These are phyloP conservation scores for Biancaea sappan DNA, from an alignment of 306 rosid species.

Conservation along the genomic window DNA sequence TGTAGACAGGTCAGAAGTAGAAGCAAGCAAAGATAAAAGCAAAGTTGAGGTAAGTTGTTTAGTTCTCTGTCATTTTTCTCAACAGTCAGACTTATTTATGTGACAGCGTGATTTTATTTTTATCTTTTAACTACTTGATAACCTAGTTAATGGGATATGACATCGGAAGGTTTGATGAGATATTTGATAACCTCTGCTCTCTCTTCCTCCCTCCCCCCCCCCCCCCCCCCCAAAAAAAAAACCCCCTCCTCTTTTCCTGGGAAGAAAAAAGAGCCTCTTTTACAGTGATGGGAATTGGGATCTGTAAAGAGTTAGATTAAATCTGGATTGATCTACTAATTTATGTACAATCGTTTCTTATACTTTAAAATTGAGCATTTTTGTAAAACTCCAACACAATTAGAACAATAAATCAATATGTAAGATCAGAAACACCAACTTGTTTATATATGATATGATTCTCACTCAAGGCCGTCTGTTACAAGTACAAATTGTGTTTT, in stretches of 20 bases:
- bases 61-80: background rate
- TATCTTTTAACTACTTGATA: background rate
- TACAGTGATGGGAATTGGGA: background rate
- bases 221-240: no score
- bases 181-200: no score
- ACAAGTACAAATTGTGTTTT: background rate
- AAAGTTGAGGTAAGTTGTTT: slow-evolving; percentile 54
- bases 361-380: slow-evolving; percentile 5
- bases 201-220: no score
- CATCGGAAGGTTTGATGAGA: background rate
- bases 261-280: no score
- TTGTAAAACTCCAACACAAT: slow-evolving; percentile 5
- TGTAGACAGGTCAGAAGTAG: slow-evolving; percentile 52
- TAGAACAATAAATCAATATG: slow-evolving; percentile 1
- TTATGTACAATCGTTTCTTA: background rate
- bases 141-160: slow-evolving; percentile 18
- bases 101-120: slow-evolving; percentile 22
- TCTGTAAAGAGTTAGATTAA: background rate
- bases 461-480: slow-evolving; percentile 5
- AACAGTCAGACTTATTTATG: background rate
- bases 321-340: background rate
- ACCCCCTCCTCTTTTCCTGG: no score
- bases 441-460: slow-evolving; percentile 8
- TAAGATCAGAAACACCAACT: background rate
- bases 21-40: slow-evolving; percentile 49